Conservation (phyloP, 2,329 filamentous ascomycete species). For the Aspergillus fischeri region DNA sequence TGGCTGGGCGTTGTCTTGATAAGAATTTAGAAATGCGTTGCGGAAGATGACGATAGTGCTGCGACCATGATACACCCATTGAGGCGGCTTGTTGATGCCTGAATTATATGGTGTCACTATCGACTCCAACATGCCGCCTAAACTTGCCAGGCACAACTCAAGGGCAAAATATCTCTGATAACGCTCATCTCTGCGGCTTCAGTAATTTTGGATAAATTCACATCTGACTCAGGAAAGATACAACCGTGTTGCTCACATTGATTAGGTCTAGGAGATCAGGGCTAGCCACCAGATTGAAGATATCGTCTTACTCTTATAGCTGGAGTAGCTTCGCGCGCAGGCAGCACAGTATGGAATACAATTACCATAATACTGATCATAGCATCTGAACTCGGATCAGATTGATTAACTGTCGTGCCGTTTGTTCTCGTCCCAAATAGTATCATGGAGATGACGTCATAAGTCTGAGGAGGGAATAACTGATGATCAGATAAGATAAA, state of each 20-base stretch:
- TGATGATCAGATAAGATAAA: slow-evolving; percentile 19
- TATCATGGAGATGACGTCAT: slow-evolving; percentile 11
- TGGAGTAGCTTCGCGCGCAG: background rate
- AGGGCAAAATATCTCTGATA: background rate
- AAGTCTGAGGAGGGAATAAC: background rate
- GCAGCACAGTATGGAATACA: too few species aligned
- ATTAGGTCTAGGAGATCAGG: too few species aligned
- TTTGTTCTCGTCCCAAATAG: background rate
- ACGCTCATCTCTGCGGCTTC: background rate
- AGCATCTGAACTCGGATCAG: background rate
- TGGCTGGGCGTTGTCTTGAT: background rate
- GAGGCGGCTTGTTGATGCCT: background rate
- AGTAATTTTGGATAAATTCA: too few species aligned
- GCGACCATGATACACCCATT: background rate
- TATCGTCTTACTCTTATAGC: background rate
- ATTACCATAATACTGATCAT: background rate
- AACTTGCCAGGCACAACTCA: background rate
- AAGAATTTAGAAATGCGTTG: background rate
- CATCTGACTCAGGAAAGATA: too few species aligned
- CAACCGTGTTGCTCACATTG: too few species aligned
- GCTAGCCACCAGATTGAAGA: too few species aligned
- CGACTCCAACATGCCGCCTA: background rate
- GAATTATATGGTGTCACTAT: background rate
- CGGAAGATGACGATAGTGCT: background rate
- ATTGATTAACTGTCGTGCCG: background rate